Conservation (phyloP, 129 eudicot species). For the Saposhnikovia divaricata region DNA sequence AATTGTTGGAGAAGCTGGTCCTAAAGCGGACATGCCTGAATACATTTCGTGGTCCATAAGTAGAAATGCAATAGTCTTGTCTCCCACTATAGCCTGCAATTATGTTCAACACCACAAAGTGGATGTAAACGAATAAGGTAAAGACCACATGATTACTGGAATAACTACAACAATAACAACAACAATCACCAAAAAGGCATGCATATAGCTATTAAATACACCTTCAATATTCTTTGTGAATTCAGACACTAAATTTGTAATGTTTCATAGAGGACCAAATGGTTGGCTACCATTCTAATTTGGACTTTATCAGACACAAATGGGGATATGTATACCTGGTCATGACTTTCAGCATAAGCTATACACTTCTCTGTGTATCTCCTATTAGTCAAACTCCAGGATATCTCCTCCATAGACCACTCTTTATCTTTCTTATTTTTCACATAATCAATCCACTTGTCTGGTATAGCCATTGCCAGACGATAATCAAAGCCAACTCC, state of each 20-base stretch:
- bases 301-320: not conserved
- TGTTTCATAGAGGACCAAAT: slow-evolving; percentile 1
- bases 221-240: not conserved
- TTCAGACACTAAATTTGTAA: not conserved
- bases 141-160: not conserved
- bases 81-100: slow-evolving; percentile 88
- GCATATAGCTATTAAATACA: not conserved
- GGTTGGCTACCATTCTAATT: not conserved
- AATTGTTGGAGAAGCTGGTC: slow-evolving; percentile 65
- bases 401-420: slow-evolving; percentile 84
- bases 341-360: slow-evolving; percentile 98
- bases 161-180: not conserved
- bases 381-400: slow-evolving; percentile 78
- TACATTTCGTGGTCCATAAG: slow-evolving; percentile 95
- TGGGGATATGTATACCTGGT: slow-evolving; percentile 49
- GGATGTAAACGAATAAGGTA: slow-evolving; percentile 7
- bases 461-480: slow-evolving; percentile 94
- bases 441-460: slow-evolving; percentile 90
- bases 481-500: slow-evolving; percentile 97
- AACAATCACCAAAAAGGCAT: not conserved
- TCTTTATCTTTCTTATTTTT: slow-evolving; percentile 83
- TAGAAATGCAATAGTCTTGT: slow-evolving; percentile 81
- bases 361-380: slow-evolving; percentile 89
- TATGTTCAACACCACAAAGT: slow-evolving; percentile 14
- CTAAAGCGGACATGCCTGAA: slow-evolving; percentile 87